Percentiles rank a stretch among this genome's conserved stretches.
These are phyloP conservation scores for Rhodotorula glutinis DNA, from an alignment of 1,284 basidiomycete species.

Conservation along the genomic window DNA sequence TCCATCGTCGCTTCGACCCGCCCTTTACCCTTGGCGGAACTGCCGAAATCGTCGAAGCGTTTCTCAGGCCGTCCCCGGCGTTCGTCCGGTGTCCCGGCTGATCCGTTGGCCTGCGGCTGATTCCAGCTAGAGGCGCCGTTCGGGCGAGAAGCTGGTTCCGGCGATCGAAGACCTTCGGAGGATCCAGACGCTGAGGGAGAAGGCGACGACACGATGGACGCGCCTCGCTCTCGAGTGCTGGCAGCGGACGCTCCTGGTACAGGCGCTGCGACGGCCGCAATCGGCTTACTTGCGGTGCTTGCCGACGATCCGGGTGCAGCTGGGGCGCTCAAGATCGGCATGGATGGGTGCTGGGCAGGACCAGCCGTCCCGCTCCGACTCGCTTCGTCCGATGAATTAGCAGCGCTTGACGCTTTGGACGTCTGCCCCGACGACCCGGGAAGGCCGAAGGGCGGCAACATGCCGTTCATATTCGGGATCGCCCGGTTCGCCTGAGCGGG, in stretches of 20 bases:
- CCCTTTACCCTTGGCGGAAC: conserved; percentile 21
- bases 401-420: neutral
- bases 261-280: neutral
- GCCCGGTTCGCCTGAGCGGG: conserved; percentile 2
- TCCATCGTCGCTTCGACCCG: conserved; percentile 21
- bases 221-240: conserved; percentile 3
- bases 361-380: neutral
- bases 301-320: neutral
- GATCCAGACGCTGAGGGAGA: conserved; percentile 25
- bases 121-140: conserved; percentile 1
- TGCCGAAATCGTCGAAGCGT: conserved; percentile 24
- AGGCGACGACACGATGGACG: conserved; percentile 28
- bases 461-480: neutral
- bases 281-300: no score
- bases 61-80: conserved; percentile 33
- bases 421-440: neutral
- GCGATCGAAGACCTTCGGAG: conserved; percentile 27
- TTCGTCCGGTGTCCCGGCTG: conserved; percentile 24
- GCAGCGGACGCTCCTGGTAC: neutral
- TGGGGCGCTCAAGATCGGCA: neutral
- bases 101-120: no score
- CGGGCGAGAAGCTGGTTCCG: conserved; percentile 7
- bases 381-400: neutral
- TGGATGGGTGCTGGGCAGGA: neutral
- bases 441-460: neutral